A percentile compares a stretch with the other conserved stretches of the same genome.
These are phyloP conservation scores for Pyrenula aspistea DNA, from an alignment of 495 filamentous ascomycete genomes.

Conservation along the genomic window DNA sequence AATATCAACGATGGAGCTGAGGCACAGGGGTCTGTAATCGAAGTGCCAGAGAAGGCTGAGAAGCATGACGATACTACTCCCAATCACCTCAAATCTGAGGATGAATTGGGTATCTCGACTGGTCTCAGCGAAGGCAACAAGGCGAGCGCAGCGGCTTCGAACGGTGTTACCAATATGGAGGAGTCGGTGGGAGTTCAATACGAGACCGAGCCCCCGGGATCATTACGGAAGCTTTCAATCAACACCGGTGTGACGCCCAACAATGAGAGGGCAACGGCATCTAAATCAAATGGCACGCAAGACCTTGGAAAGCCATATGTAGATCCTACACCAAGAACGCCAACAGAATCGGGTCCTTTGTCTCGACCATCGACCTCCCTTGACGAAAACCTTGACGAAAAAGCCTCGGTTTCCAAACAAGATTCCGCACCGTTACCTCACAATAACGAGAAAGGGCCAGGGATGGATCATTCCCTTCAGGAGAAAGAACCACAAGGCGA, in stretches of 20 bases:
- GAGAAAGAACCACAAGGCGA: slow-evolving; percentile 67
- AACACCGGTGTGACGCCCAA: not conserved
- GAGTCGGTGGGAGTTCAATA: too few species aligned
- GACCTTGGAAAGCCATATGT: slow-evolving; percentile 46
- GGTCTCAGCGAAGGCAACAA: too few species aligned
- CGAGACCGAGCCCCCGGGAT: not conserved
- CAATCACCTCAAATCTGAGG: too few species aligned
- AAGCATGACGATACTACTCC: too few species aligned
- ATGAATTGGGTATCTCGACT: too few species aligned
- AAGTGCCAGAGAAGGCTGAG: too few species aligned
- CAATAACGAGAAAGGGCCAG: slow-evolving; percentile 32
- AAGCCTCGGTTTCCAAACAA: slow-evolving; percentile 43
- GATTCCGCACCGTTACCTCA: slow-evolving; percentile 38
- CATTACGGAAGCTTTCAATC: not conserved
- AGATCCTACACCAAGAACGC: slow-evolving; percentile 52
- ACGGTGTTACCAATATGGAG: too few species aligned
- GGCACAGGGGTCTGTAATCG: too few species aligned
- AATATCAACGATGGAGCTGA: too few species aligned
- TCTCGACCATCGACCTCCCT: slow-evolving; percentile 24
- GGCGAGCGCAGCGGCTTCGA: too few species aligned
- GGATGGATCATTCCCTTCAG: slow-evolving; percentile 37
- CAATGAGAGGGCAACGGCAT: not conserved
- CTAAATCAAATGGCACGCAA: slow-evolving; percentile 6
- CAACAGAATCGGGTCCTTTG: slow-evolving; percentile 35
- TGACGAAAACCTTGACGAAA: slow-evolving; percentile 20